Conservation (phyloP, 2,329 filamentous ascomycete species). For the Onygenales sp. region DNA sequence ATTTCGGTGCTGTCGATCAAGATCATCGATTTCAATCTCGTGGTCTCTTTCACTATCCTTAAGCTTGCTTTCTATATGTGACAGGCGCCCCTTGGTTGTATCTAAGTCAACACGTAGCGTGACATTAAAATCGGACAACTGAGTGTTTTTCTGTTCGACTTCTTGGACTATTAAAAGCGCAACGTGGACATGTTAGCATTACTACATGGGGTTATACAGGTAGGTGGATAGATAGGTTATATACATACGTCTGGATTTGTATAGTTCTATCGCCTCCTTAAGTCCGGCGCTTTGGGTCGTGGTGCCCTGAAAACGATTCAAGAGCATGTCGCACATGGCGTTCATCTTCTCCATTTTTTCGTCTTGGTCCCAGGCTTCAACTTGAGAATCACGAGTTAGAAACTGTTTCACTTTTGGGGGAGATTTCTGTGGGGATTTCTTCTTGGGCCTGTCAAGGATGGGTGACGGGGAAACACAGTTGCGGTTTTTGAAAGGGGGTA, state of each 20-base stretch:
- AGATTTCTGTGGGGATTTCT: slow-evolving; percentile 23
- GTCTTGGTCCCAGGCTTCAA: slow-evolving; percentile 70
- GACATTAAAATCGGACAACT: slow-evolving; percentile 43
- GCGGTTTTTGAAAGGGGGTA: slow-evolving; percentile 19
- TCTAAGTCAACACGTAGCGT: slow-evolving; percentile 60
- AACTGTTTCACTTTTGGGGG: slow-evolving; percentile 39
- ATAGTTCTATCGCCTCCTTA: slow-evolving; percentile 64
- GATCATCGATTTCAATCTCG: slow-evolving; percentile 43
- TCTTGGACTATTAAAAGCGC: slow-evolving; percentile 39
- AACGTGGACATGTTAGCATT: neutral
- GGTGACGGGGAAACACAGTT: slow-evolving; percentile 14
- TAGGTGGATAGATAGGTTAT: neutral
- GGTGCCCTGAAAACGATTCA: slow-evolving; percentile 61
- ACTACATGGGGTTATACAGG: slow-evolving; percentile 4
- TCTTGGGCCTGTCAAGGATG: slow-evolving; percentile 26
- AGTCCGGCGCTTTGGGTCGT: slow-evolving; percentile 58
- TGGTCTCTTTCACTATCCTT: slow-evolving; percentile 45
- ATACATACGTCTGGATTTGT: slow-evolving; percentile 63
- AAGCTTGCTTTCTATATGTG: slow-evolving; percentile 38
- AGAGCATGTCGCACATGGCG: slow-evolving; percentile 59
- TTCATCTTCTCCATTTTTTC: slow-evolving; percentile 69
- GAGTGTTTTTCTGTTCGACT: slow-evolving; percentile 43
- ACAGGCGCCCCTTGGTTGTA: slow-evolving; percentile 44
- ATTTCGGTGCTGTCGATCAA: slow-evolving; percentile 42
- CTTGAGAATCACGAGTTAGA: slow-evolving; percentile 67